Evolutionary conservation across 805 yeast genomes (phyloP).

Genomic region (Schwanniomyces pseudopolymorphus): DNA sequence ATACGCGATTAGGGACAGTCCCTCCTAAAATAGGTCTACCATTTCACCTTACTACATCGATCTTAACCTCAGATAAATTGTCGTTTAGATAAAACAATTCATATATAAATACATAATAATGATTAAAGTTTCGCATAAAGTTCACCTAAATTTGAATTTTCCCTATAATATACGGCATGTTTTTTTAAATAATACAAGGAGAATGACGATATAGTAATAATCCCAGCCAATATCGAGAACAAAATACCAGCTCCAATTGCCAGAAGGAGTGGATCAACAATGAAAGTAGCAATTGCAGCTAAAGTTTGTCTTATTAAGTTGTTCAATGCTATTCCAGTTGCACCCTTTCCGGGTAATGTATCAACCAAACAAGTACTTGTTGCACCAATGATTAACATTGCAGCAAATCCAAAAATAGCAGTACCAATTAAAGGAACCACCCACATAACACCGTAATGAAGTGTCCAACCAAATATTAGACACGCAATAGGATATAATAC

Average conservation of each 20-base stretch:
- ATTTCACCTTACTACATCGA: too few species aligned
- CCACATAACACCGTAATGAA: slow-evolving; percentile 68
- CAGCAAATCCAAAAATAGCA: slow-evolving; percentile 76
- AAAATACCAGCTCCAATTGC: slow-evolving; percentile 75
- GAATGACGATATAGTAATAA: slow-evolving; percentile 45
- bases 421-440: slow-evolving; percentile 79
- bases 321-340: slow-evolving; percentile 84
- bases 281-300: slow-evolving; percentile 76
- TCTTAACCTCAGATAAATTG: too few species aligned
- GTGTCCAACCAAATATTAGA: slow-evolving; percentile 80
- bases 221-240: slow-evolving; percentile 63
- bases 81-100: background rate
- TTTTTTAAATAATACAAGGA: slow-evolving; percentile 48
- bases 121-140: slow-evolving; percentile 51
- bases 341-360: slow-evolving; percentile 82
- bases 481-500: slow-evolving; percentile 61
- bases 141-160: slow-evolving; percentile 55
- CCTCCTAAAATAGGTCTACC: background rate
- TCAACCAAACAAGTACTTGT: slow-evolving; percentile 81
- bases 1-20: slow-evolving; percentile 9
- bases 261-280: slow-evolving; percentile 64
- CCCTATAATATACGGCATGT: slow-evolving; percentile 63
- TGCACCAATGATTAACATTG: slow-evolving; percentile 81
- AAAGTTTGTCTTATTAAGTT: slow-evolving; percentile 70
- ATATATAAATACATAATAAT: background rate